Evolutionary conservation across 441 rosid species (phyloP).

Genomic region (Syzygium syzygioides): DNA sequence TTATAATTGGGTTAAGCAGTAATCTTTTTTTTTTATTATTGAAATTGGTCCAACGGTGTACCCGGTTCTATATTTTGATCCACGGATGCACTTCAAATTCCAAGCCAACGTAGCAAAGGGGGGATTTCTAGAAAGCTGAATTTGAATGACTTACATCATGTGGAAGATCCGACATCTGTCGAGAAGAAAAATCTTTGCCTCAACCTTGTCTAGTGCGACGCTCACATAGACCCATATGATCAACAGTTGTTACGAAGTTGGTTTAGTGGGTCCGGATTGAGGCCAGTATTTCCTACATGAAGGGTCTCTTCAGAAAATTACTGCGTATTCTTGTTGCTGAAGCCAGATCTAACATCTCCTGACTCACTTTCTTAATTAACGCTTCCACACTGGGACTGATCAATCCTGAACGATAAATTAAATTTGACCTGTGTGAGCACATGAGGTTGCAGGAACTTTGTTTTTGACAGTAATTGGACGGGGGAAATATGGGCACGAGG

Average conservation of each 20-base stretch:
- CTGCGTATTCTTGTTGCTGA: neutral
- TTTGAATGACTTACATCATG: neutral
- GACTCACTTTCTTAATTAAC: neutral
- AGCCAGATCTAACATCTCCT: neutral
- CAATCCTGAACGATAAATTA: neutral
- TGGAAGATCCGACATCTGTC: neutral
- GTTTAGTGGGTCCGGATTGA: neutral
- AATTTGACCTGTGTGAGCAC: slow-evolving; percentile 2
- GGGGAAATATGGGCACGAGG: slow-evolving; percentile 10
- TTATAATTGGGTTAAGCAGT: neutral
- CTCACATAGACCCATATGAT: neutral
- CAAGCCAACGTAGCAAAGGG: neutral
- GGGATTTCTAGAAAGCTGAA: neutral
- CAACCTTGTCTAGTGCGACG: neutral
- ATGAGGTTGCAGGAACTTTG: neutral
- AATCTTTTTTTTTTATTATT: neutral
- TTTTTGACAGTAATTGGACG: neutral
- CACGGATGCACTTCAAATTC: neutral
- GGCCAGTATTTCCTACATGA: neutral
- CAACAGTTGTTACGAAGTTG: neutral
- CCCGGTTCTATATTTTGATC: neutral
- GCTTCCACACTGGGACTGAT: neutral
- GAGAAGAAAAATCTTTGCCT: neutral
- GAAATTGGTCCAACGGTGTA: neutral
- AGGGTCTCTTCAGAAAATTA: neutral